A percentile compares a stretch with the other conserved stretches of the same genome.
phyloP scores from a whole-genome alignment of 805 yeast species.

The Pichia membranifaciens region DNA sequence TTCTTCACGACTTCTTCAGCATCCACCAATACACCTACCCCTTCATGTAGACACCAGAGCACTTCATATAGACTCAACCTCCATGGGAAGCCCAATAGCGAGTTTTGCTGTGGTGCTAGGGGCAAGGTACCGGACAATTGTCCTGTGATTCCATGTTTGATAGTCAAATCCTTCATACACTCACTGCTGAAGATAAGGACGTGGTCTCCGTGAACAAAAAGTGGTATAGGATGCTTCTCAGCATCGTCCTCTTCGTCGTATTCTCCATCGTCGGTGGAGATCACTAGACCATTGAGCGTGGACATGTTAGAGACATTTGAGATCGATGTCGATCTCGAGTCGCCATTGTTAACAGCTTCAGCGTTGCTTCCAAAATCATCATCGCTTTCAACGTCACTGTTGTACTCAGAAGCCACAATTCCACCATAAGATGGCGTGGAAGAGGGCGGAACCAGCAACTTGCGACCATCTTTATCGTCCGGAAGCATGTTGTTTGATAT shows the following conservation, averaged over 20 bases:
- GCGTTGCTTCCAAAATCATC: background rate
- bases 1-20: background rate
- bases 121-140: conserved; percentile 78
- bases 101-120: conserved; percentile 87
- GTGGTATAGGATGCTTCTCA: conserved; percentile 5
- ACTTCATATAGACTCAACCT: conserved; percentile 70
- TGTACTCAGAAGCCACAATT: no score
- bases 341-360: background rate
- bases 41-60: conserved; percentile 46
- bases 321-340: conserved; percentile 1
- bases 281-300: background rate
- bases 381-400: no score
- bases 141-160: conserved; percentile 60
- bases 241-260: background rate
- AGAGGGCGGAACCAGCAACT: no score
- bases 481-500: conserved; percentile 2
- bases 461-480: background rate
- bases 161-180: conserved; percentile 49
- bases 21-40: conserved; percentile 16
- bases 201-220: conserved; percentile 11
- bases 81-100: conserved; percentile 80
- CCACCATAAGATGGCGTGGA: background rate
- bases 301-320: background rate
- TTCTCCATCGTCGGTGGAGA: background rate
- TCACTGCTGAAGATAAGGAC: conserved; percentile 51